A percentile compares a stretch with the other conserved stretches of the same genome.
Conservation (phyloP, 768 basidiomycete genomes). For the Podaxis mareebaensis region DNA sequence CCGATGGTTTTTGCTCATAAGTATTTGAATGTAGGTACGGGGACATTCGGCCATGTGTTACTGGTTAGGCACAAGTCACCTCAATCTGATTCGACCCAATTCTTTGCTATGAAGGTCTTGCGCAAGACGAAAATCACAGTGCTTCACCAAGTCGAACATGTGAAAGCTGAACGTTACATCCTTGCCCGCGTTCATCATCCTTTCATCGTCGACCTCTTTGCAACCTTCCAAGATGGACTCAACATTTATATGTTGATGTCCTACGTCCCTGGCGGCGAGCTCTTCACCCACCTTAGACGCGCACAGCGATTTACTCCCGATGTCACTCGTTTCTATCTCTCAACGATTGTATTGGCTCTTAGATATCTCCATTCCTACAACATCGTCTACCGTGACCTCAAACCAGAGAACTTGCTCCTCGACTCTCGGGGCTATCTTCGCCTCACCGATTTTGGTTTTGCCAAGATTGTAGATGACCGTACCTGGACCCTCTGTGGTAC, state of each 20-base stretch:
- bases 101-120: slow-evolving; percentile 89
- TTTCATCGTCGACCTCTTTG: slow-evolving; percentile 95
- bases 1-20: slow-evolving; percentile 5
- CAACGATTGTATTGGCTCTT: slow-evolving; percentile 92
- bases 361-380: slow-evolving; percentile 95
- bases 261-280: slow-evolving; percentile 94
- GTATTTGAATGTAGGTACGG: slow-evolving; percentile 63
- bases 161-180: slow-evolving; percentile 94
- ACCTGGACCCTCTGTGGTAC: slow-evolving; percentile 98
- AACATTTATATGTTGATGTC: slow-evolving; percentile 99
- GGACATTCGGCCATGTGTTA: slow-evolving; percentile 93
- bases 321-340: slow-evolving; percentile 97
- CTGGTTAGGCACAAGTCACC: slow-evolving; percentile 76
- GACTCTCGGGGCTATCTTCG: slow-evolving; percentile 93
- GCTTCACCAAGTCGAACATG: slow-evolving; percentile 95
- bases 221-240: slow-evolving; percentile 91
- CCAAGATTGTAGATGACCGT: slow-evolving; percentile 95
- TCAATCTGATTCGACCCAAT: slow-evolving; percentile 50
- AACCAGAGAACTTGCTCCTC: slow-evolving; percentile 97
- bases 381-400: slow-evolving; percentile 98
- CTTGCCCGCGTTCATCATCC: slow-evolving; percentile 90
- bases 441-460: slow-evolving; percentile 97
- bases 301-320: slow-evolving; percentile 95
- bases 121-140: slow-evolving; percentile 84
- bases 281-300: slow-evolving; percentile 94